Evolutionary conservation across 2,329 filamentous ascomycete genomes (phyloP), one percentile per base, ranked within the genome.

Genomic region (Colletotrichum godetiae): DNA sequence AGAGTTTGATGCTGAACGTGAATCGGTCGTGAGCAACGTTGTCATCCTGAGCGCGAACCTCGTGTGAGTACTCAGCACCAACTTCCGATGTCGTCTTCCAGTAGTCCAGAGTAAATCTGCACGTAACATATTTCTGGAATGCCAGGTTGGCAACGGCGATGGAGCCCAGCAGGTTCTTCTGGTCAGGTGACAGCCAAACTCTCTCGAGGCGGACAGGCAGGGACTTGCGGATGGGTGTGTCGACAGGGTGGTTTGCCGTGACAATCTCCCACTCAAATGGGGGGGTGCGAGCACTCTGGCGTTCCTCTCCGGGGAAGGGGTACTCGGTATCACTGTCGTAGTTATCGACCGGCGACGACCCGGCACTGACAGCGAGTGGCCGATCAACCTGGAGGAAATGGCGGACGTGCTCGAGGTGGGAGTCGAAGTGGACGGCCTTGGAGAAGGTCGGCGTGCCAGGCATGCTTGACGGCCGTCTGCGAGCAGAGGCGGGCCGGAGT

Each of bases 61-160:
- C 90, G 76, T 90, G 90, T 33, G 91, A 90, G 85, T 91, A 99
- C 78, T 98, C 95, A n/a, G 94, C 96, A 49, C 89, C 88, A 1
- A 98, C 93, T 81, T 99, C 97, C 0, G 97, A 99, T 0, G 95
- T 97, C 0, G 97, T 99, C 88, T 97, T 98, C 97, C 97, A 99
- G 84, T 97, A 97, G 82, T 99, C 97, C 59, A 98, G 89, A 0
- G 97, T 99, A 82, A 99, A 99, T 63, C 97, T 92, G 81, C 95
- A 96, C n/a, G 93, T 91, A 67, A 99, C 94, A 6, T 88, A 83
- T 84, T 99, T 99, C 67, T 95, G 90, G 84, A 97, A 99, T 0
- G 95, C 91, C 56, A 98, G 84, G 82, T 99, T 99, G 80, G 93
- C 92, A 27, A 97, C 95, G 8, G 92, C 93, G 65, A 98, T 89